phyloP scores from a whole-genome alignment of 148 eudicot genomes.

The Silene conica region DNA sequence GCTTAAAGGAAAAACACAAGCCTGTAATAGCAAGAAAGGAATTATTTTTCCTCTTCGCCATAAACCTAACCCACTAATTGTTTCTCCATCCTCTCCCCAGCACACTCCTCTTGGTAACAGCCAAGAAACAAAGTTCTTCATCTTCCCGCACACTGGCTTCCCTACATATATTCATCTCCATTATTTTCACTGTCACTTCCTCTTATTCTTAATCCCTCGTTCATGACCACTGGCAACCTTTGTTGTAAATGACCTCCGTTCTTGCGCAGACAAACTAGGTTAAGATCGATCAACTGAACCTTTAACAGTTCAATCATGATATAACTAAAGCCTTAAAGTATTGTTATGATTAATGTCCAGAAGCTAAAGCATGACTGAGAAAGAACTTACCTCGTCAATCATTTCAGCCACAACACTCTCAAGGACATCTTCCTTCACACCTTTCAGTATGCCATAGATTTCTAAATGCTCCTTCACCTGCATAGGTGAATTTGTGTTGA shows the following conservation, averaged over 20 bases:
- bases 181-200: no score
- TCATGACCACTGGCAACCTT: background rate
- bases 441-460: slow-evolving; percentile 81
- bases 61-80: no score
- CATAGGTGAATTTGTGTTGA: slow-evolving; percentile 13
- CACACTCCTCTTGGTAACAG: no score
- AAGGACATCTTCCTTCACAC: slow-evolving; percentile 64
- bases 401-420: slow-evolving; percentile 61
- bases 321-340: background rate
- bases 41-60: no score
- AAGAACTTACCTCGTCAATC: slow-evolving; percentile 65
- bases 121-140: no score
- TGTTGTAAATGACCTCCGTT: background rate
- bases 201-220: background rate
- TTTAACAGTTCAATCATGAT: background rate
- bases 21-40: no score
- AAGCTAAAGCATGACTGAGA: background rate
- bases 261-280: background rate
- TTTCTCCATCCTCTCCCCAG: no score
- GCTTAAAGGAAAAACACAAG: no score
- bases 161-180: no score
- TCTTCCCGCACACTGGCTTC: no score
- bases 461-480: slow-evolving; percentile 99
- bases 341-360: background rate
- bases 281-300: background rate